Evolutionary conservation across 345 rosid species (phyloP).

Genomic region (Syzygium jambos): DNA sequence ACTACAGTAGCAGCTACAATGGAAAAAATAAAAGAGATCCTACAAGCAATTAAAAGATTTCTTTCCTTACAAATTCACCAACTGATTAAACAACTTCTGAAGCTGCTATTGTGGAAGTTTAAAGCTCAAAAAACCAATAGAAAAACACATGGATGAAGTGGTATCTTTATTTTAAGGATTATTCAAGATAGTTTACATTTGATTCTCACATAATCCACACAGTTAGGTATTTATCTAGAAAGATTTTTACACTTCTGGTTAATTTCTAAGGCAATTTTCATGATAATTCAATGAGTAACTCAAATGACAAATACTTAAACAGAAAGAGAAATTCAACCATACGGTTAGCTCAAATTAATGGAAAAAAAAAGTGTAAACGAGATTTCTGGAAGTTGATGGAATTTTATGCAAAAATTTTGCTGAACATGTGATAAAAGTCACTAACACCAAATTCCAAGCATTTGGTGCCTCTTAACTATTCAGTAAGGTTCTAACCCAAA

Average conservation of each 20-base stretch:
- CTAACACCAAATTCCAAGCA: neutral
- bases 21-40: neutral
- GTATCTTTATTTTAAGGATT: neutral
- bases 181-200: neutral
- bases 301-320: neutral
- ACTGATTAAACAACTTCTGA: neutral
- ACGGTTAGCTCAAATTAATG: neutral
- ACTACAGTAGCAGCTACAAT: neutral
- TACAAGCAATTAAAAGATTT: neutral
- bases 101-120: neutral
- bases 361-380: neutral
- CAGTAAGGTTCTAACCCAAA: neutral
- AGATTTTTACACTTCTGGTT: neutral
- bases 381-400: neutral
- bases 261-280: neutral
- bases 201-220: neutral
- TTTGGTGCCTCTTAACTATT: neutral
- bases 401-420: neutral
- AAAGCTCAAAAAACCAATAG: neutral
- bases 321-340: neutral
- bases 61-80: neutral
- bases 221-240: neutral
- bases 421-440: neutral
- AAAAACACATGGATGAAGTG: neutral
- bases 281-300: neutral